Conservation (phyloP, 768 basidiomycete genomes). For the Lactarius hatsudake region DNA sequence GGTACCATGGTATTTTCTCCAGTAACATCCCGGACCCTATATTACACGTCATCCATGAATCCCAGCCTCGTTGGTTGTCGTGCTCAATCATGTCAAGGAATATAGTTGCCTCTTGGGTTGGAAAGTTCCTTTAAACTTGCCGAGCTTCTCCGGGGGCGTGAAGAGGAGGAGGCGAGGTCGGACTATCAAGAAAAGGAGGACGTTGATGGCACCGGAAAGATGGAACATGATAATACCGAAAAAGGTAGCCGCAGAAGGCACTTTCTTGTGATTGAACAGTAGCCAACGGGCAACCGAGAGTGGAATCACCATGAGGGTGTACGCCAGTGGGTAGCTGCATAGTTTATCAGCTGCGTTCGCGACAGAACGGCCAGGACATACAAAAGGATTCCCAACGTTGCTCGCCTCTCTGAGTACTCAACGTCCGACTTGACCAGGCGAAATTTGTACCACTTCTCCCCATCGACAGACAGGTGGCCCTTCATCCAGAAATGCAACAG, state of each 20-base stretch:
- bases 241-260: slow-evolving; percentile 37
- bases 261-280: slow-evolving; percentile 29
- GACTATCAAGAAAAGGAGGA: slow-evolving; percentile 38
- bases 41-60: too few species aligned
- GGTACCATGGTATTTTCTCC: too few species aligned
- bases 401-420: slow-evolving; percentile 9
- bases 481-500: slow-evolving; percentile 38
- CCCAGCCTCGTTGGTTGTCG: too few species aligned
- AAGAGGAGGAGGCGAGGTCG: slow-evolving; percentile 39
- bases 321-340: slow-evolving; percentile 41
- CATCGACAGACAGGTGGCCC: slow-evolving; percentile 35
- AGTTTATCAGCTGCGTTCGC: neutral
- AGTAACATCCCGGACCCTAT: too few species aligned
- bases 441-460: slow-evolving; percentile 38
- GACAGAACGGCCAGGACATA: slow-evolving; percentile 19
- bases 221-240: slow-evolving; percentile 35
- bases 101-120: neutral
- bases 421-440: slow-evolving; percentile 19
- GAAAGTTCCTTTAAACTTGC: neutral
- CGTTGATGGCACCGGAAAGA: slow-evolving; percentile 43
- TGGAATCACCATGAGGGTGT: slow-evolving; percentile 40
- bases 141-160: neutral
- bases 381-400: slow-evolving; percentile 30
- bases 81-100: too few species aligned
- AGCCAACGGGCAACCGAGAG: slow-evolving; percentile 43